phyloP scores from a whole-genome alignment of 179 eudicot species.

The Carnegiea gigantea region DNA sequence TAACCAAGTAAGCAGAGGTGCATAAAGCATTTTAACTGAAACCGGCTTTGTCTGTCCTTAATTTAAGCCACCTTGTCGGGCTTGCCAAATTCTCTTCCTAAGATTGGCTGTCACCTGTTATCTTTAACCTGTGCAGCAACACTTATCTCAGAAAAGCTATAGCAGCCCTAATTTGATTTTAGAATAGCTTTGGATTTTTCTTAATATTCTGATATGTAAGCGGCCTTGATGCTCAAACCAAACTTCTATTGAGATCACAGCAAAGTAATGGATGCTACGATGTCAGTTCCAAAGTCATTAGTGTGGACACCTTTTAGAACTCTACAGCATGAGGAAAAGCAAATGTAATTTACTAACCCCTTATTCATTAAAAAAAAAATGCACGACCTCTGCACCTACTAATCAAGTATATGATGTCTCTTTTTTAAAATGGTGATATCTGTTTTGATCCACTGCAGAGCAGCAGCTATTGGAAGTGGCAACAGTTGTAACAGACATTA shows the following conservation, averaged over 20 bases:
- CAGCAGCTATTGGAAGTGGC: constrained; percentile 30
- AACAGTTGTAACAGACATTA: constrained; percentile 45
- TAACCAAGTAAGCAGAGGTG: too few species aligned
- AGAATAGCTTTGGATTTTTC: too few species aligned
- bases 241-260: too few species aligned
- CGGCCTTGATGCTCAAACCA: too few species aligned
- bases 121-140: constrained; percentile 8
- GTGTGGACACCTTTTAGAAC: constrained; percentile 30
- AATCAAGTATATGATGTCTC: constrained; percentile 22
- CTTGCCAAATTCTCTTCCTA: too few species aligned
- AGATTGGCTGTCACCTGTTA: too few species aligned
- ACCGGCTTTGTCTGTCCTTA: too few species aligned
- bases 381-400: constrained; percentile 38
- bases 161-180: too few species aligned
- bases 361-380: constrained; percentile 5
- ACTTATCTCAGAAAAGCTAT: constrained; percentile 16
- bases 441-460: constrained; percentile 30
- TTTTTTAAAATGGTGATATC: constrained; percentile 24
- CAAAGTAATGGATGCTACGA: too few species aligned
- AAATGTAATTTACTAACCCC: constrained; percentile 8
- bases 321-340: constrained; percentile 5
- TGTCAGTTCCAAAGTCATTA: not conserved
- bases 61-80: too few species aligned
- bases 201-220: too few species aligned
- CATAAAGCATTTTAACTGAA: too few species aligned